Base-by-base conservation (phyloP, 306 rosid species). In the Pyrus bretschneideri region DNA sequence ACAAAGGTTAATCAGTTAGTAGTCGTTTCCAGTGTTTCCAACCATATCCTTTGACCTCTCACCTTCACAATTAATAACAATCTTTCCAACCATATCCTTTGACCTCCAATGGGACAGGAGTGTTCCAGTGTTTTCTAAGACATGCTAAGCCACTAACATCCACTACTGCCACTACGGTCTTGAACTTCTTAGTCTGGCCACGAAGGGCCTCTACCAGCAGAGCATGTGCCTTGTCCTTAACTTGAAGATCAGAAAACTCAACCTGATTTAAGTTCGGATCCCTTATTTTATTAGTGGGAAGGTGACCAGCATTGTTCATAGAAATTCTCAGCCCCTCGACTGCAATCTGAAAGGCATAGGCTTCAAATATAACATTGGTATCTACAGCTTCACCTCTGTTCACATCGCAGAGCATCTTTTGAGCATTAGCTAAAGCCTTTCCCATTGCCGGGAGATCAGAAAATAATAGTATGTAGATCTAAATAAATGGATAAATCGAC, bases 311-410 rank as follows among this genome's bases (percentile, higher is more conserved):
- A 42, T 85, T 87, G 83, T 87, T 90, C 12, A 90, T 65, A 81
- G 90, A 90, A n/a, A 89, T 81, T 74, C 97, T 87, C 61, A 93
- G 87, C 83, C 85, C 92, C 89, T 93, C 97, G 6, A 89, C 92
- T 0, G 96, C 96, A 69, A 93, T 79, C 35, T 88, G 77, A 57
- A 93, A 87, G 75, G 88, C 75, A 77, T 85, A 82, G 18, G 89
- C 89, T 86, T 86, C 96, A 72, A 89, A 85, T 46, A 93, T 79
- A 76, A 74, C 82, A 63, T 38, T 64, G 22, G 73, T 4, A 55
- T 90, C 91, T 69, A 89, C 88, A 82, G 79, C 88, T 78, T 85
- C 89, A 52, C 97, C 97, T 80, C 82, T 83, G 67, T 83, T 87
- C 15, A 93, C 89, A 83, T 78, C 78, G 73, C 72, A 70, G 54